Conservation (phyloP, 2,329 filamentous ascomycete species). For the Aspergillus aculeatinus region DNA sequence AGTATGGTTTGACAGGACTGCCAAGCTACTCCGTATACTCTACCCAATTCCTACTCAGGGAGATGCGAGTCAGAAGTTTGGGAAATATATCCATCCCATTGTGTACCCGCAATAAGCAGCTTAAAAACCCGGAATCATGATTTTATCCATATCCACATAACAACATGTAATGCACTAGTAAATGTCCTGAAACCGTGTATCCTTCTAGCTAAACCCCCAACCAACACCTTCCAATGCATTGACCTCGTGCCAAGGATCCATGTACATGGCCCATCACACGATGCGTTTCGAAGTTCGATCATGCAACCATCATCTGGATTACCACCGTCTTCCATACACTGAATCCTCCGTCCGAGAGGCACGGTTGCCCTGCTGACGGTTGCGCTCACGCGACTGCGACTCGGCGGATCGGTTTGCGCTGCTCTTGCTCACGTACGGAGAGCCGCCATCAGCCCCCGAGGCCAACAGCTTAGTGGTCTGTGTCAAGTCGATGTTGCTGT, state of each 20-base stretch:
- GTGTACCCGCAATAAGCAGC: no score
- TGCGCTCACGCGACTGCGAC: constrained; percentile 13
- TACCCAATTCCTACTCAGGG: no score
- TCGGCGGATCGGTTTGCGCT: neutral
- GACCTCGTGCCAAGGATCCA: neutral
- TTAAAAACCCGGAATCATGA: no score
- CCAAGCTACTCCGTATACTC: no score
- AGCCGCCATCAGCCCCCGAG: constrained; percentile 15
- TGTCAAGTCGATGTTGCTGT: constrained; percentile 40
- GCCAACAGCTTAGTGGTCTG: constrained; percentile 34
- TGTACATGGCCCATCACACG: neutral
- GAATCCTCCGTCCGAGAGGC: constrained; percentile 21
- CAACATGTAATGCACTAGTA: no score
- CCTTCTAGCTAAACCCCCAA: no score
- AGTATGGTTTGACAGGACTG: no score
- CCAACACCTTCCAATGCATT: neutral
- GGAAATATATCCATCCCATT: no score
- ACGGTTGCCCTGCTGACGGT: constrained; percentile 14
- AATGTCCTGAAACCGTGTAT: no score
- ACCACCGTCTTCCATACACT: constrained; percentile 32
- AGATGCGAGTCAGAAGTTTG: no score
- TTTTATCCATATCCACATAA: no score
- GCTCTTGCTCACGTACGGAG: neutral
- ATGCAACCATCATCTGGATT: neutral
- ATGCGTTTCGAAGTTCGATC: neutral